Evolutionary conservation across 129 eudicot genomes (phyloP).

Genomic region (Tagetes erecta): DNA sequence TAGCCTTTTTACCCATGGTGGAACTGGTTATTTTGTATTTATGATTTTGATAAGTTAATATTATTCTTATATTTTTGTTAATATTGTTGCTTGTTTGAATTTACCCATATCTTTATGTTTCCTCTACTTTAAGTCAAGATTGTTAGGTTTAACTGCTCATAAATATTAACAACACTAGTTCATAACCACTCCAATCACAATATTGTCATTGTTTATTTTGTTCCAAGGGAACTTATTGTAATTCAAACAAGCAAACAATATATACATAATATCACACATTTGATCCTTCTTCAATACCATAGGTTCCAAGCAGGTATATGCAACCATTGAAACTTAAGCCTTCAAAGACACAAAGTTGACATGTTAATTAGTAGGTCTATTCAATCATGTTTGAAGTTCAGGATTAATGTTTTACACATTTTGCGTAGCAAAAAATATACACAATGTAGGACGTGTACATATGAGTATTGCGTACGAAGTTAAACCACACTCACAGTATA

Average conservation of each 20-base stretch:
- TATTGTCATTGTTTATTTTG: not conserved
- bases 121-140: not conserved
- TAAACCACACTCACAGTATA: slow-evolving; percentile 39
- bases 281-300: slow-evolving; percentile 24
- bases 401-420: slow-evolving; percentile 1
- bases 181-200: slow-evolving; percentile 18
- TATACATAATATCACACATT: slow-evolving; percentile 23
- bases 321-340: slow-evolving; percentile 30
- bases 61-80: not conserved
- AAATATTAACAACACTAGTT: not conserved
- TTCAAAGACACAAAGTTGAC: slow-evolving; percentile 30
- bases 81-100: not conserved
- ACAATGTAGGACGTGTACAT: slow-evolving; percentile 9
- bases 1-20: slow-evolving; percentile 18
- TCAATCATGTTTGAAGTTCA: not conserved
- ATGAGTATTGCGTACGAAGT: not conserved
- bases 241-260: slow-evolving; percentile 6
- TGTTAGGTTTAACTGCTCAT: not conserved
- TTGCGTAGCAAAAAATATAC: not conserved
- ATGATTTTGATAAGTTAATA: slow-evolving; percentile 20
- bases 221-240: slow-evolving; percentile 14
- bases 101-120: no score
- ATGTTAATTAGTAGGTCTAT: not conserved
- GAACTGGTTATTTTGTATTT: slow-evolving; percentile 31
- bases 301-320: slow-evolving; percentile 21